Evolutionary conservation across 2,329 filamentous ascomycete genomes (phyloP).

Genomic region (Neonectria neomacrospora): DNA sequence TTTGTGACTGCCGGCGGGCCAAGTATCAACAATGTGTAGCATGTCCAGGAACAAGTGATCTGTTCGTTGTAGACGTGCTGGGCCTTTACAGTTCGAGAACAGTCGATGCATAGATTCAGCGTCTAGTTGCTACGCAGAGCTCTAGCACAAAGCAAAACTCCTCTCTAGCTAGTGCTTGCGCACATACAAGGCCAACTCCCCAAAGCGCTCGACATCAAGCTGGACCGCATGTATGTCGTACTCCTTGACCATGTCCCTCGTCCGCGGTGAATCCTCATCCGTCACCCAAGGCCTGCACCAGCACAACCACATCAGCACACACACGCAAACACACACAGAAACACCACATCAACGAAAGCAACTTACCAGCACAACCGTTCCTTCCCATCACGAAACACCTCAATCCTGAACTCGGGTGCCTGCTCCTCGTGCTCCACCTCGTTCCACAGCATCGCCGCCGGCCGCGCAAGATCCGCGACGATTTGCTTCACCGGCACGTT

Average conservation of each 20-base stretch:
- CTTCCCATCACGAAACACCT: neutral
- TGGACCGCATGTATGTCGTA: neutral
- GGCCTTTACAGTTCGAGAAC: neutral
- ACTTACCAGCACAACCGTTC: neutral
- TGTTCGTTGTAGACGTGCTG: neutral
- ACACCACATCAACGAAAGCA: neutral
- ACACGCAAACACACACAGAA: neutral
- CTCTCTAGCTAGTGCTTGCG: constrained; percentile 7
- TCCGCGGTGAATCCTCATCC: constrained; percentile 15
- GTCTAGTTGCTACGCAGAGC: neutral
- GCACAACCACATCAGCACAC: neutral
- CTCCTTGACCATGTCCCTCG: neutral
- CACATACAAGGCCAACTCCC: constrained; percentile 1
- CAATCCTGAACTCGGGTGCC: neutral
- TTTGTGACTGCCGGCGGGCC: neutral
- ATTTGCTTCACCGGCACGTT: constrained; percentile 35
- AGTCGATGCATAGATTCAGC: neutral
- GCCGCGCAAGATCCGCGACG: constrained; percentile 34
- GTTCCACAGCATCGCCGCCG: constrained; percentile 31
- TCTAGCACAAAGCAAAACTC: no score
- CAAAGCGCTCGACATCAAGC: neutral
- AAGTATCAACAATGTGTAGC: neutral
- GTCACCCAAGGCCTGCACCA: constrained; percentile 10
- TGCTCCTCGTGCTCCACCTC: neutral
- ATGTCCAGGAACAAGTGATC: neutral